Conservation (phyloP, 2,329 filamentous ascomycete genomes). For the Xylaria sp. region DNA sequence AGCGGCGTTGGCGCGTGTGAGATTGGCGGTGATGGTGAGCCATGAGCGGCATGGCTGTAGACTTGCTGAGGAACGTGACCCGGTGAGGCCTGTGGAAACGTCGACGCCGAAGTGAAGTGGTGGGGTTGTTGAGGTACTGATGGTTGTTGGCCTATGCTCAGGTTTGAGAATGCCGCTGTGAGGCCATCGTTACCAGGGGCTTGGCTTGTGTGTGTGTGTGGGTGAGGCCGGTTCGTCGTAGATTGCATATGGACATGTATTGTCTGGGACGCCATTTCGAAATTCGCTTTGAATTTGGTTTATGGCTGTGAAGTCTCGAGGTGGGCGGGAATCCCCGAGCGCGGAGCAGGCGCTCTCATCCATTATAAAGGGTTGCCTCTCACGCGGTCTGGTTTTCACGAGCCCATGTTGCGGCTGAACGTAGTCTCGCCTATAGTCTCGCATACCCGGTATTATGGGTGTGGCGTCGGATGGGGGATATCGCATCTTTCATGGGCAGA, state of each 20-base stretch:
- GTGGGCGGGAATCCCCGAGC: not conserved
- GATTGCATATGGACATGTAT: constrained; percentile 7
- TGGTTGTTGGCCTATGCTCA: constrained; percentile 19
- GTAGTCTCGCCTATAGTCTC: not conserved
- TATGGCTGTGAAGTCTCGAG: not conserved
- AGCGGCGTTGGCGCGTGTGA: not conserved
- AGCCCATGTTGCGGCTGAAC: constrained; percentile 24
- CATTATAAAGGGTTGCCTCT: constrained; percentile 18
- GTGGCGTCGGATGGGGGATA: not conserved
- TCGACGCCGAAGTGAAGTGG: not conserved
- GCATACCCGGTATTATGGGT: not conserved
- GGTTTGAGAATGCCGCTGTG: constrained; percentile 20
- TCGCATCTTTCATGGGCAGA: not conserved
- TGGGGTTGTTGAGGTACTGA: constrained; percentile 1
- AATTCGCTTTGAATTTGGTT: not conserved
- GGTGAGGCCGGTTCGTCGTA: constrained; percentile 9
- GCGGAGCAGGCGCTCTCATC: not conserved
- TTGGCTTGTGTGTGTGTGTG: constrained; percentile 2
- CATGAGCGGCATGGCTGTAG: constrained; percentile 5
- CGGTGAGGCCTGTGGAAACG: not conserved
- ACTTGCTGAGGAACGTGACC: constrained; percentile 3
- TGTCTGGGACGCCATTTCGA: constrained; percentile 19
- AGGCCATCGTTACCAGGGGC: constrained; percentile 9
- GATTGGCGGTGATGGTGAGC: constrained; percentile 16
- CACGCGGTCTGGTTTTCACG: not conserved